Percentiles rank a stretch among this genome's conserved stretches.
Evolutionary conservation across 2,329 filamentous ascomycete genomes (phyloP).

Genomic region (Huntiella bhutanensis): DNA sequence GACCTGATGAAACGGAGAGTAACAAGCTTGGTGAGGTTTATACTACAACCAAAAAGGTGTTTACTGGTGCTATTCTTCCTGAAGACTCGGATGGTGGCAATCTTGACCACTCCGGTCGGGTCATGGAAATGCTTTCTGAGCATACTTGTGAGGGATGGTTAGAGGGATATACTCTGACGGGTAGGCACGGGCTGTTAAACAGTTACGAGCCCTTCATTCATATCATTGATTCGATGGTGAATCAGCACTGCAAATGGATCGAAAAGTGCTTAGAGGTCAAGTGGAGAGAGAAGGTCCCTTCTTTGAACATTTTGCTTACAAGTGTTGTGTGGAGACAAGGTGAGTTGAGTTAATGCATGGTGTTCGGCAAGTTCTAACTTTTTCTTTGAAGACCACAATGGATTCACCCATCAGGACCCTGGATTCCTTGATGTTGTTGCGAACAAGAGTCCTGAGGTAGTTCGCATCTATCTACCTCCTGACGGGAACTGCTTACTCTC

Average conservation of each 20-base stretch:
- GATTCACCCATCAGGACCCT: conserved; percentile 66
- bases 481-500: conserved; percentile 64
- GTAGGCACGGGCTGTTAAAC: conserved; percentile 58
- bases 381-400: conserved; percentile 44
- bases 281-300: conserved; percentile 55
- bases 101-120: conserved; percentile 45
- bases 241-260: conserved; percentile 73
- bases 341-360: not conserved
- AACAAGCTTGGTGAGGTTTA: conserved; percentile 61
- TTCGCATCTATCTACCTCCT: conserved; percentile 63
- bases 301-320: conserved; percentile 62
- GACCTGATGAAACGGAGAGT: conserved; percentile 64
- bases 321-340: conserved; percentile 59
- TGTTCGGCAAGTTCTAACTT: not conserved
- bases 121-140: conserved; percentile 74
- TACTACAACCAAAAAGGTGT: conserved; percentile 58
- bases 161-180: conserved; percentile 58
- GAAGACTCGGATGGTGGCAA: conserved; percentile 61
- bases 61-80: conserved; percentile 61
- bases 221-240: conserved; percentile 71
- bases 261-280: conserved; percentile 66
- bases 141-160: conserved; percentile 67
- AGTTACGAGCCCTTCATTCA: conserved; percentile 72
- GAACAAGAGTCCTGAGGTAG: conserved; percentile 64
- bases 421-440: conserved; percentile 63